Conservation (phyloP, 352 stramenopile genomes). For the Phytopythium litorale region DNA sequence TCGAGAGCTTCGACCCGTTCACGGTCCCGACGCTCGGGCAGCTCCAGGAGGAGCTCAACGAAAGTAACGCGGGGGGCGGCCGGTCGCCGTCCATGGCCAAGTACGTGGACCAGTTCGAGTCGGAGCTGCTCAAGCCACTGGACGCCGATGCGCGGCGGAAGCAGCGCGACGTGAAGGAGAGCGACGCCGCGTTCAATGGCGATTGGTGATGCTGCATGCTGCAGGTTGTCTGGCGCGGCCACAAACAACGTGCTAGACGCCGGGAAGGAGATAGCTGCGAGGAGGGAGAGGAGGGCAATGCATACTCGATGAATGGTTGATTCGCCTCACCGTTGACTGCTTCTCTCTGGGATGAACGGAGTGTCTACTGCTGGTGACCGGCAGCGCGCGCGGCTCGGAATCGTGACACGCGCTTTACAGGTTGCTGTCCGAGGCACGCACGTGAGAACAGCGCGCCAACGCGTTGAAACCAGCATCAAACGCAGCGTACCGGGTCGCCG, state of each 20-base stretch:
- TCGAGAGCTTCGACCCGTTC: conserved; percentile 88
- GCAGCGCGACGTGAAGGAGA: conserved; percentile 64
- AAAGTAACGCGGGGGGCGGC: conserved; percentile 32
- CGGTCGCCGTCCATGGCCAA: conserved; percentile 58
- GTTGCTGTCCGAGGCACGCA: conserved; percentile 38
- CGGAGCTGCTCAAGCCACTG: conserved; percentile 67
- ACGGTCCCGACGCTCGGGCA: conserved; percentile 81
- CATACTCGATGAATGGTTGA: neutral
- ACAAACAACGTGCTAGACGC: neutral
- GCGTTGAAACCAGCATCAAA: neutral
- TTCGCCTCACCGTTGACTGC: neutral
- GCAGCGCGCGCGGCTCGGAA: conserved; percentile 64
- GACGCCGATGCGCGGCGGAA: conserved; percentile 61
- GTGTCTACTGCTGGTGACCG: conserved; percentile 3
- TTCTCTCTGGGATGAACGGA: too few relatives aligned
- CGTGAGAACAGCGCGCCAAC: conserved; percentile 6
- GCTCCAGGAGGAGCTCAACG: conserved; percentile 81
- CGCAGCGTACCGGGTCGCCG: conserved; percentile 60
- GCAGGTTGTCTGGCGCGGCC: neutral
- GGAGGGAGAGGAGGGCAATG: neutral
- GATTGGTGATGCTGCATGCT: conserved; percentile 48
- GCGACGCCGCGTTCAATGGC: conserved; percentile 63
- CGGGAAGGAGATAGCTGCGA: neutral
- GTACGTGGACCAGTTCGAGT: conserved; percentile 75
- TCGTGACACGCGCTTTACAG: conserved; percentile 79